phyloP scores from a whole-genome alignment of 208 protist genomes.

The Trypanosoma avium region DNA sequence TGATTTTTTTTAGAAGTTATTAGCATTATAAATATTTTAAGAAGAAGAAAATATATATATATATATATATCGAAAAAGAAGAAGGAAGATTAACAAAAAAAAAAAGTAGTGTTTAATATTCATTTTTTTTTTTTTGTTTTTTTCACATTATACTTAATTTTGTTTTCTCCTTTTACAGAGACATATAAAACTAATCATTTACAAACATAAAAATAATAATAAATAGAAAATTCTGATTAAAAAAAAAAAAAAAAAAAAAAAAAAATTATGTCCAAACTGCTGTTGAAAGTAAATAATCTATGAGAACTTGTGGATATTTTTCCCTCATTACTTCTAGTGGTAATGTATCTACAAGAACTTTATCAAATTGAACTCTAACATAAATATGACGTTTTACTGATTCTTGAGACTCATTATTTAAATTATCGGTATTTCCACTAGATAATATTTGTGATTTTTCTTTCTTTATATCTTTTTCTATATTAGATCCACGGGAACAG shows the following conservation, averaged over 20 bases:
- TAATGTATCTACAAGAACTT: conserved; percentile 53
- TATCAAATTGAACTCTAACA: conserved; percentile 70
- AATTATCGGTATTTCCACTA: neutral
- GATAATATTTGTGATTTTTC: neutral
- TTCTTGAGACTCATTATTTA: neutral
- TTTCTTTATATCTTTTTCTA: neutral
- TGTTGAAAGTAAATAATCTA: conserved; percentile 71
- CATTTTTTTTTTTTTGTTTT: neutral
- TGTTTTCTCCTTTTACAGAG: neutral
- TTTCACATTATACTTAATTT: neutral
- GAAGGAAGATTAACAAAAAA: neutral
- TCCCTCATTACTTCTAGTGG: conserved; percentile 72
- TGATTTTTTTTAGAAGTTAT: too few species aligned
- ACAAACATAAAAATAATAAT: too few species aligned
- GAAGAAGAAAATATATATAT: neutral
- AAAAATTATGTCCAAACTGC: conserved; percentile 52
- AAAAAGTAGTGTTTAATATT: too few species aligned
- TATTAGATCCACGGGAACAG: conserved; percentile 17
- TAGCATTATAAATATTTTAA: too few species aligned
- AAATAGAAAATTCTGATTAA: too few species aligned
- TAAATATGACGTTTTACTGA: conserved; percentile 48
- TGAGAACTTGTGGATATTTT: conserved; percentile 76
- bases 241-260: neutral
- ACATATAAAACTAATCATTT: too few species aligned
- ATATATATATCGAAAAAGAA: neutral